Evolutionary conservation across 768 basidiomycete genomes (phyloP).

Genomic region (Tulasnella sp.): DNA sequence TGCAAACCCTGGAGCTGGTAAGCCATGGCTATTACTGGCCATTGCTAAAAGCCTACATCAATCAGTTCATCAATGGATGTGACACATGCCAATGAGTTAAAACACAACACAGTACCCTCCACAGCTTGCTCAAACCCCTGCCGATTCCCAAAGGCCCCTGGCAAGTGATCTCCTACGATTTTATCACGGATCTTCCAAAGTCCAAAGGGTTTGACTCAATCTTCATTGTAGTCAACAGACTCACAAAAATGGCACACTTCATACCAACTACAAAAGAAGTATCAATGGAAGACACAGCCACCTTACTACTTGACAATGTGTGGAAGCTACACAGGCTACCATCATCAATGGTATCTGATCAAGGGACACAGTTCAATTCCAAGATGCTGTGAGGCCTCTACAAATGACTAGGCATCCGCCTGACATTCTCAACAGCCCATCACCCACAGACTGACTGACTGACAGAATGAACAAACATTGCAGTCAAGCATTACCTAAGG

Average conservation of each 20-base stretch:
- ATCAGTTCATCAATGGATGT: background rate
- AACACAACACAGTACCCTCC: background rate
- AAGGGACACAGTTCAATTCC: too few relatives aligned
- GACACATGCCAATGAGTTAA: slow-evolving; percentile 15
- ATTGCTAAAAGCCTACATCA: background rate
- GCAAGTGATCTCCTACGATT: slow-evolving; percentile 15
- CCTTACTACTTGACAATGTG: too few relatives aligned
- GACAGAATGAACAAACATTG: too few relatives aligned
- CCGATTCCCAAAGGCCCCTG: slow-evolving; percentile 11
- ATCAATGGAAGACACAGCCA: too few relatives aligned
- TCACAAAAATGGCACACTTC: slow-evolving; percentile 11
- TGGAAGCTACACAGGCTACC: background rate
- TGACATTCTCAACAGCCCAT: too few relatives aligned
- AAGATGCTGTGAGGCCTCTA: background rate
- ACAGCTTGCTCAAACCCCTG: slow-evolving; percentile 6
- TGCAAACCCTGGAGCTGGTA: too few relatives aligned
- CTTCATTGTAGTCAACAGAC: slow-evolving; percentile 15
- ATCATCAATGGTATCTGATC: background rate
- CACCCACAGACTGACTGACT: too few relatives aligned
- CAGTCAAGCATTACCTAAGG: too few relatives aligned
- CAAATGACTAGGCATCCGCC: background rate
- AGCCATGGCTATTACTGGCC: too few relatives aligned
- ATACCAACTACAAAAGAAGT: too few relatives aligned
- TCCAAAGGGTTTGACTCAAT: slow-evolving; percentile 15
- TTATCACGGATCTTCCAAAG: slow-evolving; percentile 21